Conservation (phyloP, 164 flowering plant genomes). For the Vitis amurensis region DNA sequence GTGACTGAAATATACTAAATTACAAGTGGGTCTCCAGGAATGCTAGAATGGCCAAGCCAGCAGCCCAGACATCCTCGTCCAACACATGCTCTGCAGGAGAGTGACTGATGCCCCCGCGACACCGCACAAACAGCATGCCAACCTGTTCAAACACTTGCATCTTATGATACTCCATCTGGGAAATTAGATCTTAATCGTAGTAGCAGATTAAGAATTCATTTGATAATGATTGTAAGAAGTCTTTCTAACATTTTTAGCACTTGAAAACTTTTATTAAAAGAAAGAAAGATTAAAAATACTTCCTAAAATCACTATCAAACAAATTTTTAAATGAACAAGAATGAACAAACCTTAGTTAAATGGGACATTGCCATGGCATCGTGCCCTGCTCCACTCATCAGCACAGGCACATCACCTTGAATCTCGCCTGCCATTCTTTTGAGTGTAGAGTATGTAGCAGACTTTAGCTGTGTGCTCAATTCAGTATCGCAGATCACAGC, state of each 20-base stretch:
- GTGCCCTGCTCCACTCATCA: slow-evolving; percentile 99
- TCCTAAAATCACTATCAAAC: background rate
- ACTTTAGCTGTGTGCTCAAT: slow-evolving; percentile 59
- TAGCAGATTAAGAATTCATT: too few relatives aligned
- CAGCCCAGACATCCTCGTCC: slow-evolving; percentile 93
- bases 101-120: slow-evolving; percentile 95
- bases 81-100: slow-evolving; percentile 87
- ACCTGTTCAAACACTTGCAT: slow-evolving; percentile 42
- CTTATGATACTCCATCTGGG: background rate
- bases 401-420: slow-evolving; percentile 65
- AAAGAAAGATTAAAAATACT: too few relatives aligned
- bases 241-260: too few relatives aligned
- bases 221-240: too few relatives aligned
- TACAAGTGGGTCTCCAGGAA: slow-evolving; percentile 65
- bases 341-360: slow-evolving; percentile 68
- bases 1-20: background rate
- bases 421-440: slow-evolving; percentile 60
- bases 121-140: slow-evolving; percentile 94
- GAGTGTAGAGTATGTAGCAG: slow-evolving; percentile 63
- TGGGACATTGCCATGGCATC: slow-evolving; percentile 99
- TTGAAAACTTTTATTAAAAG: too few relatives aligned
- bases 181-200: background rate
- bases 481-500: slow-evolving; percentile 77
- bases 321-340: background rate
- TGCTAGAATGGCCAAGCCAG: slow-evolving; percentile 75